Conservation (phyloP, 1,284 basidiomycete genomes). For the Ceratobasidium sp. region DNA sequence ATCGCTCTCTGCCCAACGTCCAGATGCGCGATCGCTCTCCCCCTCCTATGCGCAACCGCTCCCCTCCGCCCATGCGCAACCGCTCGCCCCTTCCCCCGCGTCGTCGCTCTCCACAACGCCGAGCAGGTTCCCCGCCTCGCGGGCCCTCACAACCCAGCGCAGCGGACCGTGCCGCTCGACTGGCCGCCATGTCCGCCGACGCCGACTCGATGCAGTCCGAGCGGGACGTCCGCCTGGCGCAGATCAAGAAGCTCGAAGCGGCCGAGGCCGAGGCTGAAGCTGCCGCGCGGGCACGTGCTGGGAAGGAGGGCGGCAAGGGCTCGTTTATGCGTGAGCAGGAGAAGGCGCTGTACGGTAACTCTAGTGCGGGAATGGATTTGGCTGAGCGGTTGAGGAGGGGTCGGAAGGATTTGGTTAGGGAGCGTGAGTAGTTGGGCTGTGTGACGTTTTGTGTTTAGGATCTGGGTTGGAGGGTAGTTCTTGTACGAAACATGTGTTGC, state of each 20-base stretch:
- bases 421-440: constrained; percentile 61
- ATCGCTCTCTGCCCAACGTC: constrained; percentile 50
- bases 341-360: constrained; percentile 77
- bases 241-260: constrained; percentile 75
- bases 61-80: constrained; percentile 47
- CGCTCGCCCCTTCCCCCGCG: constrained; percentile 54
- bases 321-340: constrained; percentile 76
- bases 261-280: constrained; percentile 74
- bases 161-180: constrained; percentile 78
- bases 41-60: neutral
- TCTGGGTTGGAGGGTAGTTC: no score
- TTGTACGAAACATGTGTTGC: no score
- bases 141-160: constrained; percentile 43
- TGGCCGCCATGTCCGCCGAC: constrained; percentile 86
- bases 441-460: no score
- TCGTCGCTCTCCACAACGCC: constrained; percentile 54
- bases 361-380: constrained; percentile 66
- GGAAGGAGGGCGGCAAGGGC: constrained; percentile 72
- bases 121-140: constrained; percentile 24
- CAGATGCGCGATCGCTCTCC: constrained; percentile 56
- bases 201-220: constrained; percentile 72
- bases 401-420: constrained; percentile 68
- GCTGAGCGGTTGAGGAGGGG: constrained; percentile 79
- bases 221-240: constrained; percentile 72
- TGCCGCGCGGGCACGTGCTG: constrained; percentile 56